A percentile compares a stretch with the other conserved stretches of the same genome.
Conservation (phyloP, 2,329 filamentous ascomycete species). For the Hypoxylon sp. region DNA sequence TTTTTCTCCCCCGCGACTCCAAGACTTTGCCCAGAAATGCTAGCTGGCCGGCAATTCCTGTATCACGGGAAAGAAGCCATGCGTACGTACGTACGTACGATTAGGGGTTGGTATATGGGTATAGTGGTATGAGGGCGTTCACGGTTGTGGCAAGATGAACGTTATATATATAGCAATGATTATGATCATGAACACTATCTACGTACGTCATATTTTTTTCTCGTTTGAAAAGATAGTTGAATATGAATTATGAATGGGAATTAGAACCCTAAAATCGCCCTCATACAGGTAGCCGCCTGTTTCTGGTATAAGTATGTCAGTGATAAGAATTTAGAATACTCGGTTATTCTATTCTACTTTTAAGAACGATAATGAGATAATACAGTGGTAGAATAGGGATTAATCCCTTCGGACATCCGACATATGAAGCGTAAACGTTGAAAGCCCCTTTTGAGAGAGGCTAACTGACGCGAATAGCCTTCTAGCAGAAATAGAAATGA, state of each 20-base stretch:
- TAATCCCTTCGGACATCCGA: no score
- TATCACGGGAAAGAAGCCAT: slow-evolving; percentile 13
- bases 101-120: not conserved
- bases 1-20: slow-evolving; percentile 17
- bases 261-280: not conserved
- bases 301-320: not conserved
- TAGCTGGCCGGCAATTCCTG: slow-evolving; percentile 26
- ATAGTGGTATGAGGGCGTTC: slow-evolving; percentile 8
- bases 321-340: not conserved
- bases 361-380: no score
- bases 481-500: not conserved
- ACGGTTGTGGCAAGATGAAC: slow-evolving; percentile 23
- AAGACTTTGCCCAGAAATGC: slow-evolving; percentile 31
- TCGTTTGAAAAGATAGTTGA: slow-evolving; percentile 22
- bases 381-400: no score
- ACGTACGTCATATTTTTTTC: slow-evolving; percentile 25
- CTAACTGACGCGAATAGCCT: not conserved
- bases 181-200: slow-evolving; percentile 41
- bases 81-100: slow-evolving; percentile 2
- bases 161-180: slow-evolving; percentile 40
- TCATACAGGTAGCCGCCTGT: not conserved
- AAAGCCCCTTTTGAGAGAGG: no score
- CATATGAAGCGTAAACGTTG: no score
- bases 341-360: no score
- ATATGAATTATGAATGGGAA: slow-evolving; percentile 15